phyloP scores from a whole-genome alignment of 169 alveolate species.

The Plasmodium cynomolgi region DNA sequence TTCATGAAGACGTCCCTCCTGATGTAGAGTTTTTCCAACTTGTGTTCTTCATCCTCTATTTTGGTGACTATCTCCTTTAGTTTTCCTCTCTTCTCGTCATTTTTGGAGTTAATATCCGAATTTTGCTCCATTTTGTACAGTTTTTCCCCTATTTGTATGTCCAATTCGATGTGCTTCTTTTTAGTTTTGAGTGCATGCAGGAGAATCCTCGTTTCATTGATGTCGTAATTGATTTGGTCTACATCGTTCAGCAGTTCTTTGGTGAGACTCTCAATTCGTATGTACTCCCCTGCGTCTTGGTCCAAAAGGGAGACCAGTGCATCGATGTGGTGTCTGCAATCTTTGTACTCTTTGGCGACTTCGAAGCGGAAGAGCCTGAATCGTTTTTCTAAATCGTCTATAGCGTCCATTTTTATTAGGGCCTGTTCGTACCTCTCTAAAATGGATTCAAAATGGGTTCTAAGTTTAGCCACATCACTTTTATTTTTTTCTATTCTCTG shows the following conservation, averaged over 20 bases:
- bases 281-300: background rate
- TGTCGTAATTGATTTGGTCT: background rate
- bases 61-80: background rate
- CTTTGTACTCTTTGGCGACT: slow-evolving; percentile 6
- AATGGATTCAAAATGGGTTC: background rate
- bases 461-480: background rate
- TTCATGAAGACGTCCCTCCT: slow-evolving; percentile 4
- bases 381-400: slow-evolving; percentile 8
- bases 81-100: background rate
- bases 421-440: background rate
- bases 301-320: background rate
- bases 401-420: background rate
- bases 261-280: background rate
- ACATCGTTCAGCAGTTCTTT: background rate
- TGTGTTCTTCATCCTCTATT: background rate
- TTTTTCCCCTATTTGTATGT: slow-evolving; percentile 1
- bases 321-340: background rate
- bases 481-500: background rate
- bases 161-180: slow-evolving; percentile 7
- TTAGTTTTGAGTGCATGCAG: background rate
- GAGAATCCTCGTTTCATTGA: background rate
- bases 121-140: background rate
- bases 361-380: slow-evolving; percentile 10
- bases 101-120: background rate
- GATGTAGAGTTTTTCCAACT: background rate